Percentiles rank a stretch among this genome's conserved stretches.
phyloP scores from a whole-genome alignment of 192 early-diverging fungal genomes.

The Coemansia sp. region DNA sequence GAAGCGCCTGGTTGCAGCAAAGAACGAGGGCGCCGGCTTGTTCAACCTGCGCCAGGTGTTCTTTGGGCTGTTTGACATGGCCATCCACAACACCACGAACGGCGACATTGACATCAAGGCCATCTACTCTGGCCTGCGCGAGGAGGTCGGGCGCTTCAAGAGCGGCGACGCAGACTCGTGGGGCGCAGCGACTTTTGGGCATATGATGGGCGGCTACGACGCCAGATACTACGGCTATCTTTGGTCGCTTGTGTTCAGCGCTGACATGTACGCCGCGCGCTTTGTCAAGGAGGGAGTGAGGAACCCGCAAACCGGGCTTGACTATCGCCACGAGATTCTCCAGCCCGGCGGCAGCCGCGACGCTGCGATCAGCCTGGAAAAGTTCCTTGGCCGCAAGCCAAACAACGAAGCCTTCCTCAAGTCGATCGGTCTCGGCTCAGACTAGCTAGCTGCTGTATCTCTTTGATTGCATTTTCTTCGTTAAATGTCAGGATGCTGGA shows the following conservation, averaged over 20 bases:
- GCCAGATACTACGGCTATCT: slow-evolving; percentile 78
- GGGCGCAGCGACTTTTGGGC: slow-evolving; percentile 60
- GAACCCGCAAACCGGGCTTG: slow-evolving; percentile 19
- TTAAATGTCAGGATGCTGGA: too few species aligned
- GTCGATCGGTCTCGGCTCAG: slow-evolving; percentile 61
- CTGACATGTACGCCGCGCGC: slow-evolving; percentile 78
- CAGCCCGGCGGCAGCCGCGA: slow-evolving; percentile 61
- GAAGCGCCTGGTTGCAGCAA: slow-evolving; percentile 66
- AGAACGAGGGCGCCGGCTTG: slow-evolving; percentile 77
- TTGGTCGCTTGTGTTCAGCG: slow-evolving; percentile 78
- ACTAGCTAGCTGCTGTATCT: background rate
- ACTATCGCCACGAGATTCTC: slow-evolving; percentile 32
- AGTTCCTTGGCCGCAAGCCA: slow-evolving; percentile 83
- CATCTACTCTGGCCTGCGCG: slow-evolving; percentile 52
- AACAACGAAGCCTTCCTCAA: slow-evolving; percentile 77
- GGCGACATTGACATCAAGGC: slow-evolving; percentile 46
- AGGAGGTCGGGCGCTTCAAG: slow-evolving; percentile 41
- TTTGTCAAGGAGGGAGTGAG: slow-evolving; percentile 67
- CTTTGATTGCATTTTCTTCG: too few species aligned
- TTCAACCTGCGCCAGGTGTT: slow-evolving; percentile 76
- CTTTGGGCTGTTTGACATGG: slow-evolving; percentile 78
- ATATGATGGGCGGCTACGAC: slow-evolving; percentile 78
- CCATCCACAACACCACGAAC: slow-evolving; percentile 66
- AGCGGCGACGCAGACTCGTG: slow-evolving; percentile 58
- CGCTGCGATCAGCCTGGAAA: slow-evolving; percentile 67